Evolutionary conservation across 108 stramenopile genomes (phyloP).

Genomic region (Cyclotella distinguenda): DNA sequence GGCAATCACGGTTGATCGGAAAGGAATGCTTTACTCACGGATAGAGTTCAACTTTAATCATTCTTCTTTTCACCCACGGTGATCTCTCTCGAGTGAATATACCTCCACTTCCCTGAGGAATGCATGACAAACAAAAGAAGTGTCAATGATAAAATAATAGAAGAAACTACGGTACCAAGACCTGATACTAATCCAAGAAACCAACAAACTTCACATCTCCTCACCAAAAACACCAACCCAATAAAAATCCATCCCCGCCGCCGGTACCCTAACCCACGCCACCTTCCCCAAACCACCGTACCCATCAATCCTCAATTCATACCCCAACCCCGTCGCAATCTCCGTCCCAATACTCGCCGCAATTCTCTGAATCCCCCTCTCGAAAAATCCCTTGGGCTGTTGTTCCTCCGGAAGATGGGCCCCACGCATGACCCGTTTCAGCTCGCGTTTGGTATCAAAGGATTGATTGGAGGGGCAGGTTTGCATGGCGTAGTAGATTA

Average conservation of each 20-base stretch:
- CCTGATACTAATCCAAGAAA: too few relatives aligned
- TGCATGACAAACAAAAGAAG: neutral
- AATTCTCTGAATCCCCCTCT: constrained; percentile 51
- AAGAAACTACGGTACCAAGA: neutral
- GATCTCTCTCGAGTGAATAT: constrained; percentile 21
- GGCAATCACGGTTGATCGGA: too few relatives aligned
- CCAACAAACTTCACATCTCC: too few relatives aligned
- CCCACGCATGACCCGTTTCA: constrained; percentile 75
- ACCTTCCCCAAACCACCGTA: constrained; percentile 49
- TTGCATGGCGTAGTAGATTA: constrained; percentile 56
- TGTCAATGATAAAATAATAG: neutral
- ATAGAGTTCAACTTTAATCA: too few relatives aligned
- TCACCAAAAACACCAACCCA: constrained; percentile 70
- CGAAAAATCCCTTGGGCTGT: constrained; percentile 64
- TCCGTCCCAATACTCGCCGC: constrained; percentile 68
- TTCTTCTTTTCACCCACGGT: constrained; percentile 15
- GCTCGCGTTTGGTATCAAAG: constrained; percentile 76
- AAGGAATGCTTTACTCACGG: too few relatives aligned
- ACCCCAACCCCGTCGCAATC: constrained; percentile 65
- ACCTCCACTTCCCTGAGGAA: constrained; percentile 36
- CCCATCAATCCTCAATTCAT: constrained; percentile 47
- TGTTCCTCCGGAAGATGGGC: constrained; percentile 68
- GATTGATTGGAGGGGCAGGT: constrained; percentile 56
- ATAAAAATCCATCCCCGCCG: constrained; percentile 50
- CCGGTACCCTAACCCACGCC: constrained; percentile 53